Percentiles rank a stretch among this genome's conserved stretches.
Evolutionary conservation across 306 rosid genomes (phyloP).

Genomic region (Prunus campanulata): DNA sequence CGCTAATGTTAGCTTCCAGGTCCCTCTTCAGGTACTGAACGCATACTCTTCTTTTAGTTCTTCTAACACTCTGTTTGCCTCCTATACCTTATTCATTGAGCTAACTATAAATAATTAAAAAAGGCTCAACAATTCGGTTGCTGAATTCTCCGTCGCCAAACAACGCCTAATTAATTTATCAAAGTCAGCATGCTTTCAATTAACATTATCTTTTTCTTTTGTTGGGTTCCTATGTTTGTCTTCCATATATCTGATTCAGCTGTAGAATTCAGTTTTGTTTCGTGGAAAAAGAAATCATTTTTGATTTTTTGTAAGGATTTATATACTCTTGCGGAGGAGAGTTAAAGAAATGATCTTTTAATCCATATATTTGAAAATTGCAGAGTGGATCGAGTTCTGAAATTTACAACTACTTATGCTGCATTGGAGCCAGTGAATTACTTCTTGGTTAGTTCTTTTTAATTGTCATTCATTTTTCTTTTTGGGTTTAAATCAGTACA

Average conservation of each 20-base stretch:
- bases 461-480: background rate
- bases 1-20: slow-evolving; percentile 35
- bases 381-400: slow-evolving; percentile 60
- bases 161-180: background rate
- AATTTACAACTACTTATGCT: slow-evolving; percentile 30
- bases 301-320: background rate
- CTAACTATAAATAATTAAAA: background rate
- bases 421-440: slow-evolving; percentile 27
- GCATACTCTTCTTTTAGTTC: background rate
- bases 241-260: background rate
- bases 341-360: background rate
- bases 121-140: background rate
- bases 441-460: slow-evolving; percentile 37
- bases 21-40: slow-evolving; percentile 39
- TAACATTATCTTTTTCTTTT: no score
- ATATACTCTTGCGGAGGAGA: background rate
- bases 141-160: background rate
- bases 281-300: no score
- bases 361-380: background rate
- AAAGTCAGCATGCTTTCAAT: background rate
- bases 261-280: background rate
- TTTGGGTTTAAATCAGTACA: background rate
- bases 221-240: background rate
- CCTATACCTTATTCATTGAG: background rate
- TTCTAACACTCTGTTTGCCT: slow-evolving; percentile 5